phyloP scores from a whole-genome alignment of 169 alveolate species.

The Blepharisma undulans region DNA sequence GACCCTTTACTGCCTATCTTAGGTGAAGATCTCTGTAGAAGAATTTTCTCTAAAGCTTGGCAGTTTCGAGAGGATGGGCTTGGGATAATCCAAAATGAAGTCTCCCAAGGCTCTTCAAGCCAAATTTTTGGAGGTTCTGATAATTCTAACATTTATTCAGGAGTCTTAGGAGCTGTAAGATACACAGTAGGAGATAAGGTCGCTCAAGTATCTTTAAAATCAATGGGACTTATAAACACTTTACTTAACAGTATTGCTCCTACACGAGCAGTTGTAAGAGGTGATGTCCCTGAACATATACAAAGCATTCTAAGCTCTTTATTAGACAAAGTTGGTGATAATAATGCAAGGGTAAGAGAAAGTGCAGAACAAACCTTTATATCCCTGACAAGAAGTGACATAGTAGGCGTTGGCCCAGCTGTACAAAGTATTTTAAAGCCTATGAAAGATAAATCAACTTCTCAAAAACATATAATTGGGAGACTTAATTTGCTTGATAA shows the following conservation, averaged over 20 bases:
- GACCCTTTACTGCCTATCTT: slow-evolving; percentile 82
- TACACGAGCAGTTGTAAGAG: slow-evolving; percentile 44
- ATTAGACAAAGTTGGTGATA: slow-evolving; percentile 84
- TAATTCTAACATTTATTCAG: slow-evolving; percentile 60
- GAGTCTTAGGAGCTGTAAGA: slow-evolving; percentile 77
- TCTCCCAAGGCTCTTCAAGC: slow-evolving; percentile 45
- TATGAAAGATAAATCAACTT: slow-evolving; percentile 57
- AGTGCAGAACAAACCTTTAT: slow-evolving; percentile 73
- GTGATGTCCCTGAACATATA: neutral
- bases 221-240: slow-evolving; percentile 58
- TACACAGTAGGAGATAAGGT: slow-evolving; percentile 75
- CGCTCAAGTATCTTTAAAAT: slow-evolving; percentile 67
- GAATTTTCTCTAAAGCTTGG: slow-evolving; percentile 80
- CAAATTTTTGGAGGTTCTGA: slow-evolving; percentile 37
- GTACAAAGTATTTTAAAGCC: slow-evolving; percentile 61
- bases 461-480: slow-evolving; percentile 77
- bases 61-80: slow-evolving; percentile 77
- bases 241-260: slow-evolving; percentile 47
- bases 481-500: slow-evolving; percentile 67
- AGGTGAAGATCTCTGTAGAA: slow-evolving; percentile 68
- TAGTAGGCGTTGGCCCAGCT: slow-evolving; percentile 61
- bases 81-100: slow-evolving; percentile 40
- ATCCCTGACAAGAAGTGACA: slow-evolving; percentile 68
- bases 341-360: slow-evolving; percentile 69
- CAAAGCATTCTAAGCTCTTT: neutral